Percentiles rank a stretch among this genome's conserved stretches.
These are phyloP conservation scores for Vanderwaltozyma tropicalis DNA, from an alignment of 805 yeast species.

Conservation along the genomic window DNA sequence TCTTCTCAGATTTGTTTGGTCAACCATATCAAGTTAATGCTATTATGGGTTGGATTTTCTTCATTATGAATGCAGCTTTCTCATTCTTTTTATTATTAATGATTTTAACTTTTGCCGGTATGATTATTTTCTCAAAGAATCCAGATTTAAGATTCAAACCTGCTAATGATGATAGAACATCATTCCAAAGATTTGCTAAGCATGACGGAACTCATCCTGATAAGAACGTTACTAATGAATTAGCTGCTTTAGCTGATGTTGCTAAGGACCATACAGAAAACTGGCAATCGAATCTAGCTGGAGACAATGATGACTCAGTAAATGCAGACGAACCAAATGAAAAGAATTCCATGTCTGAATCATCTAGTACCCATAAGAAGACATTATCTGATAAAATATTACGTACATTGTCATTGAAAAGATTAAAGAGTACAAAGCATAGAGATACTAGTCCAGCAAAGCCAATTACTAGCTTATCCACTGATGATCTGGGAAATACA, in stretches of 20 bases:
- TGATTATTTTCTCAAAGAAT: slow-evolving; percentile 63
- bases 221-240: slow-evolving; percentile 1
- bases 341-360: slow-evolving; percentile 4
- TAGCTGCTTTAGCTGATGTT: slow-evolving; percentile 1
- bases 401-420: slow-evolving; percentile 13
- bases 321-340: slow-evolving; percentile 12
- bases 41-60: slow-evolving; percentile 87
- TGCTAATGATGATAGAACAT: slow-evolving; percentile 84
- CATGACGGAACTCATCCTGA: neutral
- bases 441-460: neutral
- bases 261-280: slow-evolving; percentile 32
- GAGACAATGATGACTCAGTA: slow-evolving; percentile 4
- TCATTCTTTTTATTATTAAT: slow-evolving; percentile 61
- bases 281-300: slow-evolving; percentile 57
- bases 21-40: slow-evolving; percentile 73
- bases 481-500: slow-evolving; percentile 1
- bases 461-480: neutral
- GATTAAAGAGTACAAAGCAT: slow-evolving; percentile 4
- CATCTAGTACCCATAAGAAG: slow-evolving; percentile 10
- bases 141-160: slow-evolving; percentile 86
- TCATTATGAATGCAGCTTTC: slow-evolving; percentile 81
- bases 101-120: slow-evolving; percentile 54
- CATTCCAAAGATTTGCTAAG: slow-evolving; percentile 53
- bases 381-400: slow-evolving; percentile 15
- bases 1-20: slow-evolving; percentile 74